Evolutionary conservation across 768 basidiomycete genomes (phyloP).

Genomic region (Chlorophyllum brunneum): DNA sequence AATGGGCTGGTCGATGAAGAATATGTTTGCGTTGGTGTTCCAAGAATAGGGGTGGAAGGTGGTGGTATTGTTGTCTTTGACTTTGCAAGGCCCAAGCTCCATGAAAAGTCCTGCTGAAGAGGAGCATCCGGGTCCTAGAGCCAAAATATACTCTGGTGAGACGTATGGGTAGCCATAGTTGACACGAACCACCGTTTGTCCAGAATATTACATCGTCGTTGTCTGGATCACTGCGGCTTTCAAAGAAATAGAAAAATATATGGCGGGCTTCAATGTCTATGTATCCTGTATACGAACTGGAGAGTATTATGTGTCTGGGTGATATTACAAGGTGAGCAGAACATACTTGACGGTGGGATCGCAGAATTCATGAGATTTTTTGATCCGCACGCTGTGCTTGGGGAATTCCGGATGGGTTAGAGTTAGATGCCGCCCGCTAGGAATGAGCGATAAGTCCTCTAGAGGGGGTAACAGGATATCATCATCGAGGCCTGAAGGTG

Average conservation of each 20-base stretch:
- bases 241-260: slow-evolving; percentile 76
- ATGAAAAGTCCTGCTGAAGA: slow-evolving; percentile 19
- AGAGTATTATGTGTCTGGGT: not conserved
- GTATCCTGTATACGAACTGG: slow-evolving; percentile 59
- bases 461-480: slow-evolving; percentile 32
- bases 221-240: slow-evolving; percentile 57
- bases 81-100: slow-evolving; percentile 58
- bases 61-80: slow-evolving; percentile 46
- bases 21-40: slow-evolving; percentile 65
- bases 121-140: slow-evolving; percentile 37
- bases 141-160: no score
- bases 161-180: no score
- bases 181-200: slow-evolving; percentile 43
- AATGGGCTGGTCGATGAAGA: slow-evolving; percentile 60
- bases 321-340: not conserved
- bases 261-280: slow-evolving; percentile 62
- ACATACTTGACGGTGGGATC: slow-evolving; percentile 51
- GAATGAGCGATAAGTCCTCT: slow-evolving; percentile 30
- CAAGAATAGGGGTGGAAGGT: slow-evolving; percentile 58
- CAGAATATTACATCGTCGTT: slow-evolving; percentile 60
- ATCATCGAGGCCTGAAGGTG: no score
- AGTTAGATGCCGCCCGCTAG: slow-evolving; percentile 30
- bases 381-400: slow-evolving; percentile 48
- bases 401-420: slow-evolving; percentile 50
- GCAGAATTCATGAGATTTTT: slow-evolving; percentile 51